Evolutionary conservation across 75 land plant species (phyloP), one percentile per base, ranked within the genome.

Genomic region (Selaginella moellendorffii): DNA sequence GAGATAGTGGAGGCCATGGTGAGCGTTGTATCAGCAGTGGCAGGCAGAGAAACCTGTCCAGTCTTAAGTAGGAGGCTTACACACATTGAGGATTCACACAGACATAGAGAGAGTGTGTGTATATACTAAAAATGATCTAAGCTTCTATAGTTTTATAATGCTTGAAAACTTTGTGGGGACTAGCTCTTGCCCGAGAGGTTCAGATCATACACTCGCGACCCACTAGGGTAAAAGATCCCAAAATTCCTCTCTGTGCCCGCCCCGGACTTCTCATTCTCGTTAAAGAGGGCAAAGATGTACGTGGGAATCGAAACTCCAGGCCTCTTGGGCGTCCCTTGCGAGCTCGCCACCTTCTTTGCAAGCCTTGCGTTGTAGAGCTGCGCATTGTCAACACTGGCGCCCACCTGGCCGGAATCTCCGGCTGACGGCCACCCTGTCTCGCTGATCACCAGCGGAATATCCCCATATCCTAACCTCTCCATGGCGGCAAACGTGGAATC

Each of bases 171-270:
- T n/a, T n/a, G n/a, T n/a, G n/a, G n/a, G n/a, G n/a, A n/a, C n/a
- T 36, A 36, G 46, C 46, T 36, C 14, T 65, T 24, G 24, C 88
- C 97, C 17, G 79, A 68, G 59, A 87, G 66, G 42, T 90, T 92
- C 1, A 90, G 68, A 26, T 62, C 76, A 63, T 56, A 56, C 5
- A 56, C 59, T 2, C 24, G 21, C 17, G n/a, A 9, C 24, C 59
- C 59, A 56, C 24, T 25, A n/a, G 59, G 59, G 19, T 56, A 56
- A 5, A 56, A 19, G 23, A 56, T 19, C 9, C 59, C 59, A 19
- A 19, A 56, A n/a, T 56, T 56, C 24, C 21, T 56, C 59, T 56
- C 59, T 2, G 23, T 56, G 5, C 24, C 59, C 19, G 59, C 25
- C 25, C 59, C 59, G 9, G n/a, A 9, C 24, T 56, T 56, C 59